Evolutionary conservation across 148 eudicot species (phyloP), one percentile per base, ranked within the genome.

Genomic region (Vaccinium darrowii): DNA sequence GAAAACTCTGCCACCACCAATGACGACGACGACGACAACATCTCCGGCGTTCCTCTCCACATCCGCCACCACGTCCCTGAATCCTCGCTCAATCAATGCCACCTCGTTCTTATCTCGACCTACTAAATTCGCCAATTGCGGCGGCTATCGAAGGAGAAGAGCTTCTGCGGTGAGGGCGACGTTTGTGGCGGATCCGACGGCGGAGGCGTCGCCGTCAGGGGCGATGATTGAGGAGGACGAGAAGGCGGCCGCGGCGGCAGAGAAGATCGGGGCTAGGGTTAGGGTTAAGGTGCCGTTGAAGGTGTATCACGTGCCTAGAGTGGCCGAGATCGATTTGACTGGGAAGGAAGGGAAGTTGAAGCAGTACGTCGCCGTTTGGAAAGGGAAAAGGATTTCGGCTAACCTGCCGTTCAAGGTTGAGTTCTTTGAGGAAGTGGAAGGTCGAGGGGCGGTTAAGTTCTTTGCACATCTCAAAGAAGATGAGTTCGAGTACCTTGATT

Each of bases 361-460:
- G 87, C 92, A 92, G 83, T 92, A 88, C 65, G 94, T 95, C 9
- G 92, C 86, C 8, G 81, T 90, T 63, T 90, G 93, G 89, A 95
- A 95, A 76, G 96, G 98, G n/a, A 95, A 93, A 81, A 82, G 83
- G 12, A 93, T 95, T 12, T 92, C 96, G 7, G 94, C 94, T 0
- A 95, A 91, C 76, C 83, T 85, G 36, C 98, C 96, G 12, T 91
- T 83, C 52, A 95, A 93, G 67, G 86, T 95, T 27, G 92, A 92
- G 90, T 95, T 92, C 73, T 18, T 85, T 23, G 79, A 49, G 9
- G 88, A 90, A 0, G 87, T 88, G 23, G 88, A 89, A 52, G 88
- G 86, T 3, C 88, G 93, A 43, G 92, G 93, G 8, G 67, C 84
- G 15, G 91, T 92, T 27, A 93, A 91, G 83, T 89, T 92, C 88